These are phyloP conservation scores for Thermothielavioides terrestris DNA, from an alignment of 495 filamentous ascomycete species.

Conservation along the genomic window DNA sequence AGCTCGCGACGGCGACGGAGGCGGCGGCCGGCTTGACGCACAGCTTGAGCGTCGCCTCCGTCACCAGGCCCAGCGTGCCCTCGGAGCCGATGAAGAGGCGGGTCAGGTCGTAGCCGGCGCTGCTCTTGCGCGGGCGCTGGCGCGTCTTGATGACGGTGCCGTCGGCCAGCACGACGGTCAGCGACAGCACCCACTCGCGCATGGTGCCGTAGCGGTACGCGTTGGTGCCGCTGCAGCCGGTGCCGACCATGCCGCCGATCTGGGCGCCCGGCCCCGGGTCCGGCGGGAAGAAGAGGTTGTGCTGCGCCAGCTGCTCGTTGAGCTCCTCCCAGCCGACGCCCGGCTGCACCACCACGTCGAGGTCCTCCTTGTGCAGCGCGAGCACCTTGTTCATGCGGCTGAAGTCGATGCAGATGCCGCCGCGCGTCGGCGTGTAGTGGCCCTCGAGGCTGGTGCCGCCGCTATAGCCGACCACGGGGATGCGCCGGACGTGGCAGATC, in stretches of 20 bases:
- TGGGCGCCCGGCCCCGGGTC: constrained; percentile 75
- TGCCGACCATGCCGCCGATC: constrained; percentile 96
- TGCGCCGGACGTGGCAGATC: constrained; percentile 57
- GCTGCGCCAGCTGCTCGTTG: constrained; percentile 59
- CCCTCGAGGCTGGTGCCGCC: constrained; percentile 76
- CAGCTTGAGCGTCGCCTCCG: constrained; percentile 72
- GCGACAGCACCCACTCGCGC: constrained; percentile 86
- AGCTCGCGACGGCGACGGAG: constrained; percentile 78
- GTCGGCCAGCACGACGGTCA: constrained; percentile 90
- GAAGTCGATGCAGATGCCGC: constrained; percentile 74
- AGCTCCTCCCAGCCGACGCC: constrained; percentile 71
- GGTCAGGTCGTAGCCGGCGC: constrained; percentile 82
- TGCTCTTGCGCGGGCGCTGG: constrained; percentile 67
- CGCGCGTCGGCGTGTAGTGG: constrained; percentile 64
- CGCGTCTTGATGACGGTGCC: constrained; percentile 86
- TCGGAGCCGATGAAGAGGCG: constrained; percentile 70
- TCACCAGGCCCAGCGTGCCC: constrained; percentile 70
- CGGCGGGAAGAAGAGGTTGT: constrained; percentile 73
- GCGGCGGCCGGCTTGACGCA: constrained; percentile 67
- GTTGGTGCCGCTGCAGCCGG: constrained; percentile 89
- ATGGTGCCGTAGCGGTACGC: constrained; percentile 92
- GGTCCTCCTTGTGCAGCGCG: constrained; percentile 58
- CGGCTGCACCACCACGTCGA: constrained; percentile 77
- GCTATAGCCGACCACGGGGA: constrained; percentile 68
- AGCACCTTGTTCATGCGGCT: constrained; percentile 66